Percentiles rank a stretch among this genome's conserved stretches.
These are phyloP conservation scores for Papiliotrema flavescens DNA, from an alignment of 1,284 basidiomycete genomes.

Conservation along the genomic window DNA sequence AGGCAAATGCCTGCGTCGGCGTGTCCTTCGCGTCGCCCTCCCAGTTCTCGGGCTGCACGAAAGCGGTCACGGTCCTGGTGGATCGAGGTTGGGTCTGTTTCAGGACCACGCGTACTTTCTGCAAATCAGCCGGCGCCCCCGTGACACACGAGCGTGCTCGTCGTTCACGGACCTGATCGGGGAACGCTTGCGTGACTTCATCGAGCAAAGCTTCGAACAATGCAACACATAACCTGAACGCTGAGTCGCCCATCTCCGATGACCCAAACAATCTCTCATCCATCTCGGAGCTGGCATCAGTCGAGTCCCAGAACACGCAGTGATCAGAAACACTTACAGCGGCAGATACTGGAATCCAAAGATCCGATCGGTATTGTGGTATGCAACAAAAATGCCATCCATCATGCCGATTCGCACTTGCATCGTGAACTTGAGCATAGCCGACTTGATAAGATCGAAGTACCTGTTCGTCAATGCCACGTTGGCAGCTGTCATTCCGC, in stretches of 20 bases:
- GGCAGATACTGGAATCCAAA: constrained; percentile 96
- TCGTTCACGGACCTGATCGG: constrained; percentile 57
- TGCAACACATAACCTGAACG: constrained; percentile 72
- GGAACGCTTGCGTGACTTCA: constrained; percentile 63
- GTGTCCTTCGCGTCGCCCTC: constrained; percentile 36
- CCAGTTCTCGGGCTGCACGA: constrained; percentile 62
- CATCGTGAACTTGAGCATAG: constrained; percentile 95
- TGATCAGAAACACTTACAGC: constrained; percentile 44
- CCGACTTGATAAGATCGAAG: constrained; percentile 86
- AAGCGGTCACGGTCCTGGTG: constrained; percentile 56
- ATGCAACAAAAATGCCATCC: constrained; percentile 94
- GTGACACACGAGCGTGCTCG: constrained; percentile 42
- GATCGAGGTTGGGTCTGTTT: constrained; percentile 60
- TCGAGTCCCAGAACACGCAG: not conserved
- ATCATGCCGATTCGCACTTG: constrained; percentile 95
- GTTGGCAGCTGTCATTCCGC: not conserved
- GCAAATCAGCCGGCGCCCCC: not conserved
- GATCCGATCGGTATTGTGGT: constrained; percentile 84
- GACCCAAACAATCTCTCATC: constrained; percentile 74
- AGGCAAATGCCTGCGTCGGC: constrained; percentile 52
- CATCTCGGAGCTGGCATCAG: constrained; percentile 62
- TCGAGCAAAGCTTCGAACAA: constrained; percentile 69
- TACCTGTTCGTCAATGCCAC: constrained; percentile 48
- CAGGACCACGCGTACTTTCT: constrained; percentile 47
- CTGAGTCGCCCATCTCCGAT: constrained; percentile 60